Percentiles rank a stretch among this genome's conserved stretches.
These are phyloP conservation scores for Coelastrella sp. DNA, from an alignment of 139 green algal genomes.

Conservation along the genomic window DNA sequence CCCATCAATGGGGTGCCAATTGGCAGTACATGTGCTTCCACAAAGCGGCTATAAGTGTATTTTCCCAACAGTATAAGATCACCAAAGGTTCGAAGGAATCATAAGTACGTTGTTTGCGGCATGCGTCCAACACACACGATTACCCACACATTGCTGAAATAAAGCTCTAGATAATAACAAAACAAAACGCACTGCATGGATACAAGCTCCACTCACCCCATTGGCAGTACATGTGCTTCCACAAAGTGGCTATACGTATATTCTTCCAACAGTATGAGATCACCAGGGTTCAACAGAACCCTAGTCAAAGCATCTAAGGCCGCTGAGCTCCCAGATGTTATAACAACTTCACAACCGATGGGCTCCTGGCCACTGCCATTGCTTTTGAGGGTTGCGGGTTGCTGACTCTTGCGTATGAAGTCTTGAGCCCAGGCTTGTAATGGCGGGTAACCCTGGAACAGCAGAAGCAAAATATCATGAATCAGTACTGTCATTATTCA, in stretches of 20 bases:
- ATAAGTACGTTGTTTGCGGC: no score
- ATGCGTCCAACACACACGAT: no score
- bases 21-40: no score
- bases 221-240: constrained; percentile 73
- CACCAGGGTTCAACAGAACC: constrained; percentile 70
- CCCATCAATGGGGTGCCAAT: not conserved
- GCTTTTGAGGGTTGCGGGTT: constrained; percentile 25
- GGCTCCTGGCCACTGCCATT: not conserved
- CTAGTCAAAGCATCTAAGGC: constrained; percentile 49
- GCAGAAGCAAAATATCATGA: not conserved
- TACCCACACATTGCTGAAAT: no score
- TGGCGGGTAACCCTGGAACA: constrained; percentile 28
- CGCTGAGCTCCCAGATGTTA: constrained; percentile 56
- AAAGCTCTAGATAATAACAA: no score
- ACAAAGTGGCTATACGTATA: constrained; percentile 79
- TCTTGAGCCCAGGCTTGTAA: constrained; percentile 19
- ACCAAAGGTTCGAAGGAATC: no score
- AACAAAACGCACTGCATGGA: no score
- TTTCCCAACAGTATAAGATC: no score
- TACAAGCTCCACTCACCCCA: constrained; percentile 42
- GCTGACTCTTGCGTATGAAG: not conserved
- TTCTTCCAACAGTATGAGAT: constrained; percentile 72
- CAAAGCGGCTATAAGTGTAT: no score
- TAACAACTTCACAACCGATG: constrained; percentile 21
- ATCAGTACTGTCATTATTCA: not conserved